A percentile compares a stretch with the other conserved stretches of the same genome.
Conservation (phyloP, 371 early-diverging fungal genomes). For the Thermomucor indicae-seudaticae region DNA sequence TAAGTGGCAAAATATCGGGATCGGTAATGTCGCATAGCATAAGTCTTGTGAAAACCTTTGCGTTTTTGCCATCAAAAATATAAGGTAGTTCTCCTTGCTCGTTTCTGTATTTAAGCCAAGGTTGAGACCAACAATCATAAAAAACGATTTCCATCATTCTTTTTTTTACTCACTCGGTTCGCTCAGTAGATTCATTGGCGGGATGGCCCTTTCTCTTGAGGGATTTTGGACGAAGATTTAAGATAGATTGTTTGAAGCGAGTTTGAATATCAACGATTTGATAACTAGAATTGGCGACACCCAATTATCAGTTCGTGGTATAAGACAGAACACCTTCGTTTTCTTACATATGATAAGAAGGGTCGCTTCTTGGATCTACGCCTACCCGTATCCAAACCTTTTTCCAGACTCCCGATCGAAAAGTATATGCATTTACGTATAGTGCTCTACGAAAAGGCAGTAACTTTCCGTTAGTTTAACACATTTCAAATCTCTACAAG, state of each 20-base stretch:
- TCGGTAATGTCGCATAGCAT: background rate
- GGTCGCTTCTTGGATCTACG: constrained; percentile 53
- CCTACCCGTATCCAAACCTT: constrained; percentile 62
- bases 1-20: background rate
- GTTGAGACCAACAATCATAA: too few species aligned
- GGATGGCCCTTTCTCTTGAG: too few species aligned
- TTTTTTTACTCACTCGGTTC: too few species aligned
- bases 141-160: too few species aligned
- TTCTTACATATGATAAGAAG: constrained; percentile 35
- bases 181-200: too few species aligned
- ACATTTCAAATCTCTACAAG: background rate
- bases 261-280: constrained; percentile 7
- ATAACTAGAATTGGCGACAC: constrained; percentile 1
- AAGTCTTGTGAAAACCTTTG: background rate
- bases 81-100: too few species aligned
- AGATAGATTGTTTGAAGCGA: too few species aligned
- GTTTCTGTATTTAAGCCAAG: too few species aligned
- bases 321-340: background rate
- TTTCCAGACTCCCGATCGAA: constrained; percentile 57
- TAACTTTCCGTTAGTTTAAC: too few species aligned
- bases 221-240: too few species aligned
- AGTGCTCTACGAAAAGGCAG: constrained; percentile 42
- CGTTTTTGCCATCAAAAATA: background rate
- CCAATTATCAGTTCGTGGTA: too few species aligned
- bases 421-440: constrained; percentile 28